These are phyloP conservation scores for Alternaria novae-zelandiae DNA, from an alignment of 2,329 filamentous ascomycete genomes.

Conservation along the genomic window DNA sequence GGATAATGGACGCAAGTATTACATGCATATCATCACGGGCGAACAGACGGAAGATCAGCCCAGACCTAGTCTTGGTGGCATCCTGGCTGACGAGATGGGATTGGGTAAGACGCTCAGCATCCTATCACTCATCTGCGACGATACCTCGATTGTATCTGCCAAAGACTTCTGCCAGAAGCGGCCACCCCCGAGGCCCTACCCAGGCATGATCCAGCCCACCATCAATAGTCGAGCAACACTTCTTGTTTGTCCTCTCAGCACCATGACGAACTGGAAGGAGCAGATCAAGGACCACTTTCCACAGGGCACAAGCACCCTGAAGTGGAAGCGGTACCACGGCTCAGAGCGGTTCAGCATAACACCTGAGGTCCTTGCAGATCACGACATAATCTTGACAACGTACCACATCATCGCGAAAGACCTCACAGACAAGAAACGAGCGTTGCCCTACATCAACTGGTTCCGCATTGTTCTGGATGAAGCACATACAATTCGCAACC, in stretches of 20 bases:
- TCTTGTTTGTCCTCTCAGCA: conserved; percentile 86
- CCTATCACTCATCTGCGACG: conserved; percentile 73
- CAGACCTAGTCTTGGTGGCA: conserved; percentile 50
- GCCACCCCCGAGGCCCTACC: conserved; percentile 48
- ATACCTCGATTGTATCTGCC: conserved; percentile 65
- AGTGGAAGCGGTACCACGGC: conserved; percentile 87
- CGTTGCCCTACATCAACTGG: conserved; percentile 82
- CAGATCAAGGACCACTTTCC: conserved; percentile 85
- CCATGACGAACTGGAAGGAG: conserved; percentile 91
- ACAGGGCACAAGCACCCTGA: conserved; percentile 61
- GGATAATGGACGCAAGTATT: conserved; percentile 66
- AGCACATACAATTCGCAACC: conserved; percentile 91
- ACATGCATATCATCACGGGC: conserved; percentile 86
- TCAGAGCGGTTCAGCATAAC: conserved; percentile 69
- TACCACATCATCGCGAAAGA: conserved; percentile 89
- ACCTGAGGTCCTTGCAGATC: conserved; percentile 69
- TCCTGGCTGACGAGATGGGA: conserved; percentile 60
- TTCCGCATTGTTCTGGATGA: conserved; percentile 95
- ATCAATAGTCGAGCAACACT: conserved; percentile 81
- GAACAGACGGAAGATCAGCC: conserved; percentile 43
- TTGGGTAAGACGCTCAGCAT: conserved; percentile 72
- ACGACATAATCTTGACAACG: conserved; percentile 88
- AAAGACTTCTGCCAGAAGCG: conserved; percentile 63
- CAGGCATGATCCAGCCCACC: conserved; percentile 31
- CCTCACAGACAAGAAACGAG: conserved; percentile 64